These are phyloP conservation scores for Blastobotrys muscicola DNA, from an alignment of 805 yeast genomes.

Conservation along the genomic window DNA sequence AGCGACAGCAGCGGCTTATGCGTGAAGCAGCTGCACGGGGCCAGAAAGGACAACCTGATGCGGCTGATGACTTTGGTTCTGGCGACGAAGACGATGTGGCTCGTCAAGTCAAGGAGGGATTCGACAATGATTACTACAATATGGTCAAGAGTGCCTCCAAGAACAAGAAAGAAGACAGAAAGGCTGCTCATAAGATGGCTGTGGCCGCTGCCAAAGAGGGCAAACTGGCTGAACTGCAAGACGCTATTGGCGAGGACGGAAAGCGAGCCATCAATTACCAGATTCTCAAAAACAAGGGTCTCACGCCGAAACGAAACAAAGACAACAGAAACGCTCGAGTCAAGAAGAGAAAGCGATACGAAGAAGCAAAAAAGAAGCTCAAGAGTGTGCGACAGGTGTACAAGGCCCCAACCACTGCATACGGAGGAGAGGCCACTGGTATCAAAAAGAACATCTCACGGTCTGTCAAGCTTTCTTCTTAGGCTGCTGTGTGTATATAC, in stretches of 20 bases:
- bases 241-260: conserved; percentile 60
- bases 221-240: conserved; percentile 59
- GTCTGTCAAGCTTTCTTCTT: conserved; percentile 56
- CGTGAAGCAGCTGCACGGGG: conserved; percentile 90
- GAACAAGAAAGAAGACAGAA: conserved; percentile 45
- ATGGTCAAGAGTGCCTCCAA: conserved; percentile 39
- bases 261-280: conserved; percentile 94
- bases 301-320: conserved; percentile 87
- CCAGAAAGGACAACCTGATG: conserved; percentile 36
- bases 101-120: neutral
- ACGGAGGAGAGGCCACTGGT: conserved; percentile 94
- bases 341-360: conserved; percentile 96
- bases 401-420: conserved; percentile 63
- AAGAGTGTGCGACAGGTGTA: conserved; percentile 86
- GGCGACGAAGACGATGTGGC: conserved; percentile 12
- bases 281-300: conserved; percentile 91
- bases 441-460: conserved; percentile 89
- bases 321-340: conserved; percentile 93
- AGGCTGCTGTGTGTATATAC: conserved; percentile 8
- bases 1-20: conserved; percentile 75
- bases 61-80: conserved; percentile 15
- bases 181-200: conserved; percentile 59
- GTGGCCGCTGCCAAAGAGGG: conserved; percentile 78
- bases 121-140: conserved; percentile 45
- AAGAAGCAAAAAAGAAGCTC: conserved; percentile 87